Conservation (phyloP, 1,139 yeast species). For the Eremothecium coryli region DNA sequence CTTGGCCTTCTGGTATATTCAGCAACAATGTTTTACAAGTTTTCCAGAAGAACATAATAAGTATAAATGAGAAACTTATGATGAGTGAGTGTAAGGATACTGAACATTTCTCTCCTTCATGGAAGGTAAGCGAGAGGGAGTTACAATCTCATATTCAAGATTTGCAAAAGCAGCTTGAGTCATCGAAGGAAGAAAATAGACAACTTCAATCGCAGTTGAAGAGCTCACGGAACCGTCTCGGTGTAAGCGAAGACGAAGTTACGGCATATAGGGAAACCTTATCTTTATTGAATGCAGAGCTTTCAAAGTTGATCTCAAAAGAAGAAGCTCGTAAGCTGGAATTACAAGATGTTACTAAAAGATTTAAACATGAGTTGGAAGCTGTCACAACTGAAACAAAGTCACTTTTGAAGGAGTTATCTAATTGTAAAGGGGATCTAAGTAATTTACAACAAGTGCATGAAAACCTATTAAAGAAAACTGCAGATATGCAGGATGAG, state of each 20-base stretch:
- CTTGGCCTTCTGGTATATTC: constrained; percentile 41
- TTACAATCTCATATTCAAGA: constrained; percentile 9
- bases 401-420: constrained; percentile 18
- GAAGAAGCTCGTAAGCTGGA: constrained; percentile 14
- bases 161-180: constrained; percentile 7
- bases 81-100: constrained; percentile 4
- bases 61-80: constrained; percentile 12
- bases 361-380: constrained; percentile 21
- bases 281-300: constrained; percentile 19
- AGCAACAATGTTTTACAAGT: constrained; percentile 12
- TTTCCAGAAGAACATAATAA: constrained; percentile 15
- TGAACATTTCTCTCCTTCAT: neutral
- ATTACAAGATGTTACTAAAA: constrained; percentile 21
- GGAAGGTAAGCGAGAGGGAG: constrained; percentile 3
- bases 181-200: constrained; percentile 4
- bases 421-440: constrained; percentile 14
- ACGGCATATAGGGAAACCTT: constrained; percentile 27
- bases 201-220: constrained; percentile 4
- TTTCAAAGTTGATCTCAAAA: constrained; percentile 22
- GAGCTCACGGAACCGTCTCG: constrained; percentile 7
- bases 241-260: constrained; percentile 21
- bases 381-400: constrained; percentile 30
- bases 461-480: constrained; percentile 34
- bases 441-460: constrained; percentile 8
- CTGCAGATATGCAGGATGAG: constrained; percentile 56